Evolutionary conservation across 441 rosid species (phyloP).

Genomic region (Euphorbia celastroides): DNA sequence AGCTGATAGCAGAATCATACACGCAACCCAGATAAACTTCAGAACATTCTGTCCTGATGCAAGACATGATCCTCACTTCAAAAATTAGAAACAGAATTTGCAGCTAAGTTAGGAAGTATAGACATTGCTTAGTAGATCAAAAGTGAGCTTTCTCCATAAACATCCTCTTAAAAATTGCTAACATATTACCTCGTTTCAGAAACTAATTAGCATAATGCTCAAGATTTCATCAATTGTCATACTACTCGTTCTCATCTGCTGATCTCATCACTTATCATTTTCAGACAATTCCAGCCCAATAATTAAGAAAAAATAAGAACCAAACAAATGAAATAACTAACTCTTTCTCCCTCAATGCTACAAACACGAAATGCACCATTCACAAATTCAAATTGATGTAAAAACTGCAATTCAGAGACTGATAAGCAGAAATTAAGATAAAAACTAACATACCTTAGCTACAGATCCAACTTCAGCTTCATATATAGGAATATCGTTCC

Average conservation of each 20-base stretch:
- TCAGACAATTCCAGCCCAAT: neutral
- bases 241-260: neutral
- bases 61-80: slow-evolving; percentile 3
- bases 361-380: slow-evolving; percentile 3
- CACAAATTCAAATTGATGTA: neutral
- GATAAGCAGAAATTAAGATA: neutral
- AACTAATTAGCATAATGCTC: neutral
- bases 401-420: neutral
- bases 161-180: neutral
- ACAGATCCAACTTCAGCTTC: slow-evolving; percentile 98
- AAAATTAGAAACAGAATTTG: neutral
- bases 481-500: slow-evolving; percentile 90
- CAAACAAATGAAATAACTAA: neutral
- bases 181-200: neutral
- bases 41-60: neutral
- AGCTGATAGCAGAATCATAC: neutral
- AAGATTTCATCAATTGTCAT: neutral
- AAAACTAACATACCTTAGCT: slow-evolving; percentile 48
- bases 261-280: neutral
- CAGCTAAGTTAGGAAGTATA: neutral
- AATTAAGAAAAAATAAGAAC: neutral
- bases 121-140: neutral
- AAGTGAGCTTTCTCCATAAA: neutral
- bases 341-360: neutral
- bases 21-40: neutral